phyloP scores from a whole-genome alignment of 768 basidiomycete genomes.

The Tulasnella sp. region DNA sequence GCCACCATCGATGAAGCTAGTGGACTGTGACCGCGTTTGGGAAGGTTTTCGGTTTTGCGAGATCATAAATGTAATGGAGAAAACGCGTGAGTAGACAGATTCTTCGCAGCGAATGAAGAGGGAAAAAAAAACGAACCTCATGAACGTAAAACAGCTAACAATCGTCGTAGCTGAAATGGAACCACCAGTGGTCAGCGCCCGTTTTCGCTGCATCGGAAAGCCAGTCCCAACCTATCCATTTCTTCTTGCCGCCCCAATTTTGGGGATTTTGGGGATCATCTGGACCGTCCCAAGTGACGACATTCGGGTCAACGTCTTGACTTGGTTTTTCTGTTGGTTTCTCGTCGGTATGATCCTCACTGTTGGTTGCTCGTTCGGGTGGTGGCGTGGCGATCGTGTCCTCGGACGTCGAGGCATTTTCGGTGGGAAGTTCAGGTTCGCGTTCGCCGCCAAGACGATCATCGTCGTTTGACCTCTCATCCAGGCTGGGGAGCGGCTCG shows the following conservation, averaged over 20 bases:
- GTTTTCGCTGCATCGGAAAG: neutral
- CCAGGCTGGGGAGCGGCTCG: neutral
- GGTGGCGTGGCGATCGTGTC: neutral
- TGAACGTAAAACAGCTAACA: slow-evolving; percentile 65
- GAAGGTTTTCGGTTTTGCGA: neutral
- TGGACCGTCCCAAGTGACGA: slow-evolving; percentile 64
- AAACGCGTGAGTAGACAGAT: neutral
- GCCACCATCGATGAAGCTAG: slow-evolving; percentile 73
- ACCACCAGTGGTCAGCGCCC: neutral
- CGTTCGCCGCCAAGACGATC: neutral
- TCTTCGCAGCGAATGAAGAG: neutral
- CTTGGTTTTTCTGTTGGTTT: neutral
- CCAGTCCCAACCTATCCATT: neutral
- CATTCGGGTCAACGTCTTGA: slow-evolving; percentile 28
- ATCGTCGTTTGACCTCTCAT: neutral
- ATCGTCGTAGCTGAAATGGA: slow-evolving; percentile 52
- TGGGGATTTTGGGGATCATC: slow-evolving; percentile 56
- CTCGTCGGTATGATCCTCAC: neutral
- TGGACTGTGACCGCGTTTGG: slow-evolving; percentile 39
- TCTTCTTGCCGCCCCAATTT: slow-evolving; percentile 41
- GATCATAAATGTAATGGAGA: too few relatives aligned
- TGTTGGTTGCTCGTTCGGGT: neutral
- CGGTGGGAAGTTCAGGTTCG: slow-evolving; percentile 6
- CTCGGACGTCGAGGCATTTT: neutral
- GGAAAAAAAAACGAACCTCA: slow-evolving; percentile 34